Evolutionary conservation across 148 eudicot species (phyloP).

Genomic region (Spergularia marina): DNA sequence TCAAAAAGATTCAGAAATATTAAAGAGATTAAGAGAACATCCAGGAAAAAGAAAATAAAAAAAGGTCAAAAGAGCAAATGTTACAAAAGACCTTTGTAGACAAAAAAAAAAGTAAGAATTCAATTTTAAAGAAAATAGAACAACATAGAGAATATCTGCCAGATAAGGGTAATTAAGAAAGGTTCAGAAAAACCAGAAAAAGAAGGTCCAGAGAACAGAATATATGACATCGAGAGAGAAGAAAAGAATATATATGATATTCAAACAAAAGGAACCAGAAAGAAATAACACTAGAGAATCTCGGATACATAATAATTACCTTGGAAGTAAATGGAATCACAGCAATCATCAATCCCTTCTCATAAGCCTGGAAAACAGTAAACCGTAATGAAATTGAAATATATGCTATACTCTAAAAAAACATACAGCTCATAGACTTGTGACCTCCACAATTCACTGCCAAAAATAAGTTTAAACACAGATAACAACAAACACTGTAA

Average conservation of each 20-base stretch:
- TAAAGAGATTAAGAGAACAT: neutral
- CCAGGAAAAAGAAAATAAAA: too few relatives aligned
- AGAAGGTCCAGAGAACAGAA: neutral
- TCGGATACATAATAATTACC: constrained; percentile 36
- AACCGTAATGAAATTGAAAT: neutral
- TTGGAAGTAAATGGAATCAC: constrained; percentile 94
- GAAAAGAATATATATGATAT: neutral
- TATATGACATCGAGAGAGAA: constrained; percentile 4
- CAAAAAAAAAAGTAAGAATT: neutral
- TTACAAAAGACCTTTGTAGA: too few relatives aligned
- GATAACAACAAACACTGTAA: neutral
- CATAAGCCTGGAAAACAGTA: constrained; percentile 66
- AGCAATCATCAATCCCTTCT: constrained; percentile 94
- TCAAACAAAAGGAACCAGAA: neutral
- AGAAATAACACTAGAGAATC: neutral
- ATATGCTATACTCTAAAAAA: constrained; percentile 1
- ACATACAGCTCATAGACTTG: neutral
- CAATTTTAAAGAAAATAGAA: neutral
- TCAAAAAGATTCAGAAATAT: neutral
- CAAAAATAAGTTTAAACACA: neutral
- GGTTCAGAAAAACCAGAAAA: neutral
- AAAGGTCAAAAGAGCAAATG: too few relatives aligned
- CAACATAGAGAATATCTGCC: neutral
- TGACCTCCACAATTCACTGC: neutral
- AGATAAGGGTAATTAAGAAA: too few relatives aligned